These are phyloP conservation scores for Linum trigynum DNA, from an alignment of 345 rosid genomes.

Conservation along the genomic window DNA sequence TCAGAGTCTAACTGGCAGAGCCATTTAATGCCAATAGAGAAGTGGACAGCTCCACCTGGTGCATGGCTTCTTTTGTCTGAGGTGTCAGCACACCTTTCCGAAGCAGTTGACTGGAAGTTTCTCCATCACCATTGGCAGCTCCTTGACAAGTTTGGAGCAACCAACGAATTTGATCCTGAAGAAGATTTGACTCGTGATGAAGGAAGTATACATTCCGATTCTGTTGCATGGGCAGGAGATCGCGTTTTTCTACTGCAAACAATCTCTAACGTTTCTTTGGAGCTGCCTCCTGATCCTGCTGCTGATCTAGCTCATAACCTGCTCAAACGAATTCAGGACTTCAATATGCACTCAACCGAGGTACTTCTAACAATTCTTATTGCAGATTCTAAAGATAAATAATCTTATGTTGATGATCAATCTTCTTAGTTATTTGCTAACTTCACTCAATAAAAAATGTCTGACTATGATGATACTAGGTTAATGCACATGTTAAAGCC, in stretches of 20 bases:
- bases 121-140: slow-evolving; percentile 88
- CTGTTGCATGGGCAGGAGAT: slow-evolving; percentile 84
- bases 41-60: slow-evolving; percentile 93
- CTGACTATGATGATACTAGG: slow-evolving; percentile 34
- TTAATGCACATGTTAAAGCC: slow-evolving; percentile 86
- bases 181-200: slow-evolving; percentile 30
- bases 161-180: slow-evolving; percentile 25
- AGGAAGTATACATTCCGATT: slow-evolving; percentile 29
- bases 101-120: slow-evolving; percentile 83
- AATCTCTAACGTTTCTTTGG: slow-evolving; percentile 76
- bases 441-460: no score
- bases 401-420: no score
- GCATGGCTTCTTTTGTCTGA: slow-evolving; percentile 94
- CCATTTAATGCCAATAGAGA: slow-evolving; percentile 54
- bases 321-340: slow-evolving; percentile 66
- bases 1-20: slow-evolving; percentile 82
- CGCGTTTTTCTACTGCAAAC: slow-evolving; percentile 88
- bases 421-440: no score
- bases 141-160: slow-evolving; percentile 52
- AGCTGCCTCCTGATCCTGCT: slow-evolving; percentile 75
- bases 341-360: slow-evolving; percentile 82
- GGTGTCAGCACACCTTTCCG: slow-evolving; percentile 60
- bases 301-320: slow-evolving; percentile 83
- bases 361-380: slow-evolving; percentile 28
- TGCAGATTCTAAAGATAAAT: neutral